These are phyloP conservation scores for Aspergillus fumigatus DNA, from an alignment of 2,329 filamentous ascomycete genomes.

Conservation along the genomic window DNA sequence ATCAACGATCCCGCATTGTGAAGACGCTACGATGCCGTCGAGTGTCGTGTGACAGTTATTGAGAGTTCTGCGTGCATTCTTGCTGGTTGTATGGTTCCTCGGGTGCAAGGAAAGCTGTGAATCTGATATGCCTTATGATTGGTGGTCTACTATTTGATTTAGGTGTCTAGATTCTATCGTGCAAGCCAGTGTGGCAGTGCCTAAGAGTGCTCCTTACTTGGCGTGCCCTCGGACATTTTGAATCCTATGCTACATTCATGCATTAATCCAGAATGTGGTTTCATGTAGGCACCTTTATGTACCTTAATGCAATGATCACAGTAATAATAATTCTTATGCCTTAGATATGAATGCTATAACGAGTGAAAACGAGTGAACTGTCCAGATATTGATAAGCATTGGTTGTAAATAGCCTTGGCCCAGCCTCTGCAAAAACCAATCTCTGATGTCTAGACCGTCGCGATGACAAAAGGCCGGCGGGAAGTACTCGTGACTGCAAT, in stretches of 20 bases:
- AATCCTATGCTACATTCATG: background rate
- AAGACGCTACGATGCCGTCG: background rate
- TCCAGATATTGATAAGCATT: background rate
- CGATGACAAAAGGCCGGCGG: background rate
- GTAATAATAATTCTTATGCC: background rate
- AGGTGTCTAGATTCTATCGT: background rate
- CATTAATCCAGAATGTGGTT: background rate
- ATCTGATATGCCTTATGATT: background rate
- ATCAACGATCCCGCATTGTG: background rate
- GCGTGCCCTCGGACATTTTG: background rate
- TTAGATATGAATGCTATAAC: background rate
- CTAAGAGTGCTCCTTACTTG: background rate
- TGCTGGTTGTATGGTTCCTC: background rate
- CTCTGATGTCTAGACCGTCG: background rate
- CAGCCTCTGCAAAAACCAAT: background rate
- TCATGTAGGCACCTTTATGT: background rate
- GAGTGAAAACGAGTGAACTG: background rate
- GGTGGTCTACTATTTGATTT: background rate
- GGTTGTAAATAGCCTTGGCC: background rate
- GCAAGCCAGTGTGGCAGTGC: background rate
- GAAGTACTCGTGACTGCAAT: background rate
- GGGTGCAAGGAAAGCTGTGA: no score
- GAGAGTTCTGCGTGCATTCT: background rate
- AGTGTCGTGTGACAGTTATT: background rate
- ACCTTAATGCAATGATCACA: background rate